phyloP scores from a whole-genome alignment of 2,329 filamentous ascomycete species.

The Hymenoscyphus scutula region DNA sequence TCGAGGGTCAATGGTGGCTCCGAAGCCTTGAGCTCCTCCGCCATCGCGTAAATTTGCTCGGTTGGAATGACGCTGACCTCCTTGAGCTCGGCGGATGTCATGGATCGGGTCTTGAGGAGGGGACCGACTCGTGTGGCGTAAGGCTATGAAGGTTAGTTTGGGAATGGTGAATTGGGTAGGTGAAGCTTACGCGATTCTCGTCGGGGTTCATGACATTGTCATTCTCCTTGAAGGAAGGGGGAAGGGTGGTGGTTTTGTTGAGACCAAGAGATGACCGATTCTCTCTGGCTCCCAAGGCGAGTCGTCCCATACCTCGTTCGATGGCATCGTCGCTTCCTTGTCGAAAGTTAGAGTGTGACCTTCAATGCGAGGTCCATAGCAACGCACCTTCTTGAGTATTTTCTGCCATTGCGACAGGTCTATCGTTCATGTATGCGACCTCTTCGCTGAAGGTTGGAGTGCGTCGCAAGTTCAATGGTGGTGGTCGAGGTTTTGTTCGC shows the following conservation, averaged over 20 bases:
- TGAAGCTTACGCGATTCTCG: not conserved
- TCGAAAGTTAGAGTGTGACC: not conserved
- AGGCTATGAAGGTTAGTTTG: not conserved
- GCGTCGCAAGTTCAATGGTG: not conserved
- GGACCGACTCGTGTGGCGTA: not conserved
- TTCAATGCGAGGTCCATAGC: not conserved
- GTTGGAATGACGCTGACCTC: not conserved
- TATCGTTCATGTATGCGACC: not conserved
- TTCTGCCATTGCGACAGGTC: not conserved
- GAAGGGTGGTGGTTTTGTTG: not conserved
- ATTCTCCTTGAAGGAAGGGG: not conserved
- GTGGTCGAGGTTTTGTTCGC: not conserved
- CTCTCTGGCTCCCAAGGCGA: not conserved
- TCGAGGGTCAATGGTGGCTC: conserved; percentile 19
- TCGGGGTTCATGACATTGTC: not conserved
- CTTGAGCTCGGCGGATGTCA: conserved; percentile 10
- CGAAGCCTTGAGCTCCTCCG: conserved; percentile 10
- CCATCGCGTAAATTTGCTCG: conserved; percentile 1
- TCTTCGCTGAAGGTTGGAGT: not conserved
- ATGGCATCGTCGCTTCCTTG: not conserved
- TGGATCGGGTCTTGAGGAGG: conserved; percentile 9
- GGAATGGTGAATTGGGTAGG: not conserved
- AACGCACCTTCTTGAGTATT: not conserved
- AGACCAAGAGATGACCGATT: not conserved
- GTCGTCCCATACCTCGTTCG: not conserved